Evolutionary conservation across 2,329 filamentous ascomycete species (phyloP), one percentile per base, ranked within the genome.

Genomic region (Clonostachys sp.): DNA sequence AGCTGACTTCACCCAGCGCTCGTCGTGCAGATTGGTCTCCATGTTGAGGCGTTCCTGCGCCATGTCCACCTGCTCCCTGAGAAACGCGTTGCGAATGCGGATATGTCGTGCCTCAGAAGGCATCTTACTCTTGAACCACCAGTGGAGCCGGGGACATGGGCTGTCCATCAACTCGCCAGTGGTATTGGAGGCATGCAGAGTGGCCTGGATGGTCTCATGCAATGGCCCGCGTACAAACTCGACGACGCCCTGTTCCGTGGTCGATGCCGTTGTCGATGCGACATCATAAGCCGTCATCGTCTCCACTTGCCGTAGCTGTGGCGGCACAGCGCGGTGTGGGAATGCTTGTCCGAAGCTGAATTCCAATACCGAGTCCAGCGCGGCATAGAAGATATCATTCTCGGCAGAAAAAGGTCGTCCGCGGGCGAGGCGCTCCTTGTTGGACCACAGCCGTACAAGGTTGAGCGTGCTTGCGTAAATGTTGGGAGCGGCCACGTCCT

Each of bases 391-490:
- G n/a, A 70, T 61, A 40, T 61, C 59, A n/a, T 59, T 16, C 45
- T 61, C 56, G 3, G 61, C 63, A 9, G 41, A 34, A 35, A 56
- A 57, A 9, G 54, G 50, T 14, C 35, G 36, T 1, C 63, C 65
- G 6, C 59, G 38, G 10, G 64, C 62, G 3, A 62, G n/a, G 0
- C 51, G 43, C 10, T 51, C 55, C 50, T 72, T 72, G 39, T 56
- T 38, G 14, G 55, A 46, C 67, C 67, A 71, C 10, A 72, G 35
- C 9, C 57, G 47, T 33, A 71, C 55, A 14, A 72, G 50, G 16
- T 56, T 56, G 20, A 49, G 45, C 12, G 58, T 54, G n/a, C 54
- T 57, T n/a, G 55, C 50, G 50, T 70, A 66, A 2, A 71, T 53
- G 16, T 61, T 56, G 0, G 67, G 67, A 0, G 58, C 66, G 5